A percentile compares a stretch with the other conserved stretches of the same genome.
phyloP scores from a whole-genome alignment of 257 asterid species.

The Solanum chilense region DNA sequence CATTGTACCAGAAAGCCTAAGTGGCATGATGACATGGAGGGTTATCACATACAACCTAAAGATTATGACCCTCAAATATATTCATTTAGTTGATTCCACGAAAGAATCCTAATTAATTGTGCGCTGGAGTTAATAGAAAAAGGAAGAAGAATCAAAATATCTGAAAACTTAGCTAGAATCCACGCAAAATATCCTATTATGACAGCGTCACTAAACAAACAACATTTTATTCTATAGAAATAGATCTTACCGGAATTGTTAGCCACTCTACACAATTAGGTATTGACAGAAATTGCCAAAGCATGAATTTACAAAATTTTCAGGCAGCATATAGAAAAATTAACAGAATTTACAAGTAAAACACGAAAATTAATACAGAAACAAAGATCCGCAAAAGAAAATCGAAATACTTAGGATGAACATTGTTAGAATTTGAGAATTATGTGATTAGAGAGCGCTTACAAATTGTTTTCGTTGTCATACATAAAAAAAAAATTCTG shows the following conservation, averaged over 20 bases:
- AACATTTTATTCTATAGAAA: neutral
- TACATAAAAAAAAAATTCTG: neutral
- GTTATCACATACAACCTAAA: neutral
- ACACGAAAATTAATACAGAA: neutral
- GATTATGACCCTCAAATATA: neutral
- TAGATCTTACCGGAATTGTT: neutral
- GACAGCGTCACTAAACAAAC: neutral
- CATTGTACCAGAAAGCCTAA: neutral
- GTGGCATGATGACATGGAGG: neutral
- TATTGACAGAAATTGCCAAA: neutral
- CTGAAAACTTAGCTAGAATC: neutral
- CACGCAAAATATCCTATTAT: neutral
- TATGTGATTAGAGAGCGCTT: neutral
- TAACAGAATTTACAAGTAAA: neutral
- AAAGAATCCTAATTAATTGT: neutral
- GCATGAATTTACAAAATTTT: neutral
- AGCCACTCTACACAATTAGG: neutral
- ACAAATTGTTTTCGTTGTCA: conserved; percentile 15
- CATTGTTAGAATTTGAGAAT: neutral
- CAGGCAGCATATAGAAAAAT: neutral
- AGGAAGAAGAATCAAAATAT: neutral
- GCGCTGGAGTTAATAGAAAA: neutral
- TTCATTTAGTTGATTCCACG: neutral
- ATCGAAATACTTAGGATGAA: neutral
- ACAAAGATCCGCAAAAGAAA: neutral